Evolutionary conservation across 2,329 filamentous ascomycete species (phyloP).

Genomic region (Fusarium xylarioides): DNA sequence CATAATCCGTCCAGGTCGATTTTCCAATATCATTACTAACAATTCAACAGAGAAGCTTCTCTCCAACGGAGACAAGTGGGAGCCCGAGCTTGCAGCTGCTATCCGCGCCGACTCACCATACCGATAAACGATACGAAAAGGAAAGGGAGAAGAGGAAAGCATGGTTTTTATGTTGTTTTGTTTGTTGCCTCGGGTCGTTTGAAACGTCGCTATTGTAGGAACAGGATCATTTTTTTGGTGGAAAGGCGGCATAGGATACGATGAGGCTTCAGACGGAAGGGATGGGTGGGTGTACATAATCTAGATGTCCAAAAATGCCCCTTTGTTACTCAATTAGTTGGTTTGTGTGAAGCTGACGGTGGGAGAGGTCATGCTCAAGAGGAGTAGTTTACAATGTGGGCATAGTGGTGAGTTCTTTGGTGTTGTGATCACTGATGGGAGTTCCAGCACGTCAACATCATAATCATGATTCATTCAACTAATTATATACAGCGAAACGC

Average conservation of each 20-base stretch:
- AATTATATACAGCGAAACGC: background rate
- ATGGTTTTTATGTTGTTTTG: conserved; percentile 23
- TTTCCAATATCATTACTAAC: conserved; percentile 33
- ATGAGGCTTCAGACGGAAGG: conserved; percentile 24
- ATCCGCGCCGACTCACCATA: conserved; percentile 95
- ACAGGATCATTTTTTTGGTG: conserved; percentile 18
- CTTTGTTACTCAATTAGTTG: conserved; percentile 36
- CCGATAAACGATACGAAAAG: conserved; percentile 63
- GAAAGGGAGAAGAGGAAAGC: conserved; percentile 17
- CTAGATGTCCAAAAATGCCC: conserved; percentile 42
- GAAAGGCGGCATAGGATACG: conserved; percentile 6
- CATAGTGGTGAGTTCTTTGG: background rate
- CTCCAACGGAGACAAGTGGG: conserved; percentile 94
- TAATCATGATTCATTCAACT: conserved; percentile 12
- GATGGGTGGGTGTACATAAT: conserved; percentile 43
- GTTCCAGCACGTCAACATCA: background rate
- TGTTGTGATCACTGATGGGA: background rate
- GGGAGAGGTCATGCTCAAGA: background rate
- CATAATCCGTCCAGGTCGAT: background rate
- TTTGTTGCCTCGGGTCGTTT: conserved; percentile 23
- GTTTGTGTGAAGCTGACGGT: background rate
- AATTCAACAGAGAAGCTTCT: conserved; percentile 75
- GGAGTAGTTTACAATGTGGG: background rate
- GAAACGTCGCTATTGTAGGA: conserved; percentile 31
- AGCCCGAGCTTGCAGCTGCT: conserved; percentile 91